These are phyloP conservation scores for Capsicum chinense DNA, from an alignment of 257 asterid genomes.

Conservation along the genomic window DNA sequence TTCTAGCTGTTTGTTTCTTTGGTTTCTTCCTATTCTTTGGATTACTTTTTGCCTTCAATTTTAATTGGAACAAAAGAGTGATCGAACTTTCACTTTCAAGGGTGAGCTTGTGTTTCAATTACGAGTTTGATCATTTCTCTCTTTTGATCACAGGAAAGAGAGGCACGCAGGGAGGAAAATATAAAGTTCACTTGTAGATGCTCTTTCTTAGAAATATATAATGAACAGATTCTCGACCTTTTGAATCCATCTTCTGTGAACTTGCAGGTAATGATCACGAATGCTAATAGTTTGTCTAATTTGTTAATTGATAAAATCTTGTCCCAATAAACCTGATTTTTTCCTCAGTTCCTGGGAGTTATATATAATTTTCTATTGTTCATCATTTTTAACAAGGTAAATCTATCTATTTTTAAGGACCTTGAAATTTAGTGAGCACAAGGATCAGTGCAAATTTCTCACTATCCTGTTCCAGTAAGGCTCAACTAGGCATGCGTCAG, in stretches of 20 bases:
- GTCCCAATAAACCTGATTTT: background rate
- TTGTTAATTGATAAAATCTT: background rate
- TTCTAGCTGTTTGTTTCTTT: conserved; percentile 5
- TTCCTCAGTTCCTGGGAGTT: background rate
- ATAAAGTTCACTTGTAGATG: conserved; percentile 80
- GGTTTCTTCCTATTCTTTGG: background rate
- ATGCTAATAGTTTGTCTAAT: background rate
- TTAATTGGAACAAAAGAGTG: conserved; percentile 1
- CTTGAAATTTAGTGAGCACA: conserved; percentile 7
- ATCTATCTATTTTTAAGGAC: conserved; percentile 6
- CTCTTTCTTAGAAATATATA: conserved; percentile 92
- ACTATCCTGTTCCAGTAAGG: conserved; percentile 13
- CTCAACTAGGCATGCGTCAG: background rate
- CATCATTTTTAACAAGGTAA: conserved; percentile 19
- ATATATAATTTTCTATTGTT: conserved; percentile 9
- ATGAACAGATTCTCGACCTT: conserved; percentile 93
- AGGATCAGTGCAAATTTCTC: background rate
- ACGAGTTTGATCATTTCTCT: background rate
- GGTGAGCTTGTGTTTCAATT: background rate
- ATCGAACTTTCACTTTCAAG: background rate
- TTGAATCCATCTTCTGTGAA: conserved; percentile 82
- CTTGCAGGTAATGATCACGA: conserved; percentile 65
- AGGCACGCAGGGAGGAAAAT: conserved; percentile 89
- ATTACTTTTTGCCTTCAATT: conserved; percentile 7
- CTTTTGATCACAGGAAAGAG: conserved; percentile 68